These are phyloP conservation scores for Teratosphaeria pseudoeucalypti DNA, from an alignment of 2,329 filamentous ascomycete genomes.

Conservation along the genomic window DNA sequence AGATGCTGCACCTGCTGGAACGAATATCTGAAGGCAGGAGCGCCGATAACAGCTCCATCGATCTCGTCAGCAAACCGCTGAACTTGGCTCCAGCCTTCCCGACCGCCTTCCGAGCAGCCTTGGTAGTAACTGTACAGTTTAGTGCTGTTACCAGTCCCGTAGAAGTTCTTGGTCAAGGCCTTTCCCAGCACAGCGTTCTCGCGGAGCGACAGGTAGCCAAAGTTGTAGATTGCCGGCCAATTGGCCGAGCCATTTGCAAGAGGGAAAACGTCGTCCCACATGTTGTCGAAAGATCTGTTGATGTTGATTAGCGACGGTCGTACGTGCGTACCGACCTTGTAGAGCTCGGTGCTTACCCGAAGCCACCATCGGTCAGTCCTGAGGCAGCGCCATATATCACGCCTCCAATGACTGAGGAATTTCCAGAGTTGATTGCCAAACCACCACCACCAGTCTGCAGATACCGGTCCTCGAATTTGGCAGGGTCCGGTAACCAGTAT, in stretches of 20 bases:
- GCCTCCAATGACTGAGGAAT: constrained; percentile 28
- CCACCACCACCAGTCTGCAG: constrained; percentile 39
- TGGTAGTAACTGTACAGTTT: constrained; percentile 42
- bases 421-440: constrained; percentile 33
- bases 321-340: too few relatives aligned
- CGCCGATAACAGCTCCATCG: constrained; percentile 37
- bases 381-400: constrained; percentile 37
- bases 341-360: constrained; percentile 22
- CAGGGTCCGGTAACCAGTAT: constrained; percentile 35
- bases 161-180: constrained; percentile 33
- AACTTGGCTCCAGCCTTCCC: constrained; percentile 40
- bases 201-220: constrained; percentile 41
- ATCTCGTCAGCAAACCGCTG: constrained; percentile 42
- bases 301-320: too few relatives aligned
- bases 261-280: constrained; percentile 24
- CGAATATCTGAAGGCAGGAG: constrained; percentile 38
- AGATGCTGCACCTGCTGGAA: constrained; percentile 39
- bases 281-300: constrained; percentile 24
- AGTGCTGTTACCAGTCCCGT: constrained; percentile 24
- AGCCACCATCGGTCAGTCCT: constrained; percentile 42
- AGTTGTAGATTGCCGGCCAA: constrained; percentile 41
- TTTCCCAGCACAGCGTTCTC: constrained; percentile 44
- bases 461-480: constrained; percentile 37
- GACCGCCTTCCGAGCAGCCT: constrained; percentile 45
- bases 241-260: constrained; percentile 40